Evolutionary conservation across 352 stramenopile species (phyloP).

Genomic region (Phytophthora lateralis): DNA sequence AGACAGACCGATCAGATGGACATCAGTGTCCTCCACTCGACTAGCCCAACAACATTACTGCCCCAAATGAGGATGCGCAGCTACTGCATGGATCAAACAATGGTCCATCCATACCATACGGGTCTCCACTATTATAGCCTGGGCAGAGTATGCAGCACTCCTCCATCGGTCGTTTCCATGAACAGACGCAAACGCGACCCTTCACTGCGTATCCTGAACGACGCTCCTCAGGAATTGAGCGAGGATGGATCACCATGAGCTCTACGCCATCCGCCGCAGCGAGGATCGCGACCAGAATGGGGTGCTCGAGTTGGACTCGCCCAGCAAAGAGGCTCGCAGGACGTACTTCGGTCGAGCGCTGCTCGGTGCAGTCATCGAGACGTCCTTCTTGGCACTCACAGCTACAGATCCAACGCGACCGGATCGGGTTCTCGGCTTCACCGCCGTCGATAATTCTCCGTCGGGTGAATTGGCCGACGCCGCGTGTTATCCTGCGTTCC

Average conservation of each 20-base stretch:
- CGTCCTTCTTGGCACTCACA: conserved; percentile 71
- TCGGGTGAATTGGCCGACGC: conserved; percentile 49
- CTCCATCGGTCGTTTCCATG: neutral
- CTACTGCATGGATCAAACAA: neutral
- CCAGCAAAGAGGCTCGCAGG: conserved; percentile 60
- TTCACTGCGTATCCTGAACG: conserved; percentile 11
- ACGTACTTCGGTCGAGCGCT: conserved; percentile 66
- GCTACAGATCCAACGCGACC: conserved; percentile 51
- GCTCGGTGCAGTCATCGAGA: conserved; percentile 71
- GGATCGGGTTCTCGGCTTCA: conserved; percentile 69
- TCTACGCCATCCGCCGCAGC: conserved; percentile 64
- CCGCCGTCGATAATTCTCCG: conserved; percentile 59
- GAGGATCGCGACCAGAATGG: conserved; percentile 63
- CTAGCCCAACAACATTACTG: neutral
- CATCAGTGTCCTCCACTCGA: neutral
- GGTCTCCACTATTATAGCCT: too few species aligned
- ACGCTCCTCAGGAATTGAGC: neutral
- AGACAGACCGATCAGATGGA: neutral
- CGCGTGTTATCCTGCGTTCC: conserved; percentile 42
- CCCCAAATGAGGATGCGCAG: neutral
- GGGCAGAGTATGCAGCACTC: too few species aligned
- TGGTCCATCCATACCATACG: too few species aligned
- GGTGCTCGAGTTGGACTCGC: conserved; percentile 64
- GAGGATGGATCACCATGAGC: conserved; percentile 22
- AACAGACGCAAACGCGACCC: conserved; percentile 10